Evolutionary conservation across 164 flowering plant species (phyloP).

Genomic region (Echeveria elegans): DNA sequence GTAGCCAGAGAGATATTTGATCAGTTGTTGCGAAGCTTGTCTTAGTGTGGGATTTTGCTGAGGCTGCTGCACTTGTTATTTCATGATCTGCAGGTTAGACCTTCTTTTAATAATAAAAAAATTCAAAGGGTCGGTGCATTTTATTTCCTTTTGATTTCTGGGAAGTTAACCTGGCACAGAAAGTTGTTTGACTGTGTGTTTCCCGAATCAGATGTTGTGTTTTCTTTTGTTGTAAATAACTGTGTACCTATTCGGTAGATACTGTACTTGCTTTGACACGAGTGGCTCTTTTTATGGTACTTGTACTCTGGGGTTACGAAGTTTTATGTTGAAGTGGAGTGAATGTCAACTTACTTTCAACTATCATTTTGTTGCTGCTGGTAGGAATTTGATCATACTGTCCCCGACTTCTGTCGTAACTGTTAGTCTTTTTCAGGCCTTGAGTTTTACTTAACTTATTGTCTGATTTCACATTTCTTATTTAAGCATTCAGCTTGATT

Average conservation of each 20-base stretch:
- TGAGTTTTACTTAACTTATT: neutral
- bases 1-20: neutral
- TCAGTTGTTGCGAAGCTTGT: neutral
- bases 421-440: neutral
- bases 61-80: neutral
- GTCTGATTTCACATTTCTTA: neutral
- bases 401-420: too few relatives aligned
- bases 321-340: neutral
- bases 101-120: too few relatives aligned
- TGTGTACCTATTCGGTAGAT: too few relatives aligned
- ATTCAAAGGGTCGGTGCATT: too few relatives aligned
- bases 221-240: neutral
- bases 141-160: neutral
- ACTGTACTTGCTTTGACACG: conserved; percentile 4
- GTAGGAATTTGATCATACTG: too few relatives aligned
- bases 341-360: neutral
- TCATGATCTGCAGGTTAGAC: neutral
- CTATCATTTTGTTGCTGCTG: too few relatives aligned
- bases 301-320: neutral
- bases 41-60: neutral
- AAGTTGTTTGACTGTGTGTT: neutral
- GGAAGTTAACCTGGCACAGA: neutral
- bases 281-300: neutral
- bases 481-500: neutral
- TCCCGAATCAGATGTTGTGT: neutral